Evolutionary conservation across 257 asterid species (phyloP), one percentile per base, ranked within the genome.

Genomic region (Pogostemon cablin): DNA sequence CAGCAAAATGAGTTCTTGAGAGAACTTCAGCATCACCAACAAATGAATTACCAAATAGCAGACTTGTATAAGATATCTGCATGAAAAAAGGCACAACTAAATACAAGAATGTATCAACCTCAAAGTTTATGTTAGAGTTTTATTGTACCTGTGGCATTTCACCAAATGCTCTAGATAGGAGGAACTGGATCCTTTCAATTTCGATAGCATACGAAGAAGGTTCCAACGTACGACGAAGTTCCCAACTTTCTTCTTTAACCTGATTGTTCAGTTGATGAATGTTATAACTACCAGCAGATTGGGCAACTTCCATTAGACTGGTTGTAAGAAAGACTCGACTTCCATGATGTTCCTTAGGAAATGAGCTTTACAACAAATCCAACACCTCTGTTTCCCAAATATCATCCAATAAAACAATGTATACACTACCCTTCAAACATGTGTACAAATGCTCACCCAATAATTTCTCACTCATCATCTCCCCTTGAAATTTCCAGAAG

Each of bases 361-460:
- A 38, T 37, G 47, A 59, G 9, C 47, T 59, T 59, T 5, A 37
- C 46, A 59, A 3, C 8, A 11, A 1, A 59, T 10, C 7, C 65
- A 10, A 59, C 25, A 6, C 20, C 2, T 59, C 7, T 4, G 17
- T 10, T 40, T 59, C 65, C 25, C 65, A 59, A 1, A 62, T 6
- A 62, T 62, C 56, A 6, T 64, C 42, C 40, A 44, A 0, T 41
- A 65, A 44, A 65, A 46, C 32, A 0, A 65, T 11, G 70, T 65
- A 65, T 65, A 32, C 34, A 4, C 41, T 10, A 5, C 32, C 46
- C 43, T 25, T 44, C 58, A 58, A 58, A 10, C 44, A 34, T 4
- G 64, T 5, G 17, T 58, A 58, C 9, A 58, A 9, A 34, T 32
- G 35, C 39, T 41, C 52, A 20, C 38, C 12, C 17, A 62, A 62